Percentiles rank a stretch among this genome's conserved stretches.
These are phyloP conservation scores for Rutstroemia sp. DNA, from an alignment of 2,329 filamentous ascomycete genomes.

Conservation along the genomic window DNA sequence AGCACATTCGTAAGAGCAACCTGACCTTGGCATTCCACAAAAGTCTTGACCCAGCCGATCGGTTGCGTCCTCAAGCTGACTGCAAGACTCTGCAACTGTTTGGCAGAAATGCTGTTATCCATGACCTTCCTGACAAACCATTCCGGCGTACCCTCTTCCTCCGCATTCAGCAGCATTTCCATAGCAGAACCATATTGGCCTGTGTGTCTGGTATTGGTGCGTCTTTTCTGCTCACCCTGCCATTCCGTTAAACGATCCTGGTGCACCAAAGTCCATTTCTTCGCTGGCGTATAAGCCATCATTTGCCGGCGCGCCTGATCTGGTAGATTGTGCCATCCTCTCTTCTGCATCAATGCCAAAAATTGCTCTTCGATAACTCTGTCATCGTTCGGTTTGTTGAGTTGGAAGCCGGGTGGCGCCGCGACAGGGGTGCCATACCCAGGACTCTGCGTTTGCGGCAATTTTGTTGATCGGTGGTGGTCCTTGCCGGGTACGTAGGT, in stretches of 20 bases:
- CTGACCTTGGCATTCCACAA: constrained; percentile 95
- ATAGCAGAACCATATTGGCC: constrained; percentile 61
- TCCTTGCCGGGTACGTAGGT: constrained; percentile 34
- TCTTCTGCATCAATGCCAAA: constrained; percentile 88
- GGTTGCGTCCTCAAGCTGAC: constrained; percentile 94
- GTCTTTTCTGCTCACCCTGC: constrained; percentile 88
- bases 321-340: constrained; percentile 94
- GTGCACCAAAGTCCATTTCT: constrained; percentile 97
- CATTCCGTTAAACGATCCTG: constrained; percentile 90
- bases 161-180: constrained; percentile 68
- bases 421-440: constrained; percentile 19
- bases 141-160: constrained; percentile 93
- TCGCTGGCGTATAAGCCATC: constrained; percentile 86
- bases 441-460: constrained; percentile 27
- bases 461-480: constrained; percentile 50
- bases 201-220: constrained; percentile 63
- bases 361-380: constrained; percentile 86
- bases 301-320: constrained; percentile 93
- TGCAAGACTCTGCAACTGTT: constrained; percentile 85
- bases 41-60: constrained; percentile 94
- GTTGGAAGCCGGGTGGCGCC: constrained; percentile 39
- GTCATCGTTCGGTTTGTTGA: constrained; percentile 72
- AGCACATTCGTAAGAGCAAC: constrained; percentile 92
- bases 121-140: constrained; percentile 97
- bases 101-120: constrained; percentile 88